Percentiles rank a stretch among this genome's conserved stretches.
phyloP scores from a whole-genome alignment of 805 yeast species.

The Zygotorulaspora sp. region DNA sequence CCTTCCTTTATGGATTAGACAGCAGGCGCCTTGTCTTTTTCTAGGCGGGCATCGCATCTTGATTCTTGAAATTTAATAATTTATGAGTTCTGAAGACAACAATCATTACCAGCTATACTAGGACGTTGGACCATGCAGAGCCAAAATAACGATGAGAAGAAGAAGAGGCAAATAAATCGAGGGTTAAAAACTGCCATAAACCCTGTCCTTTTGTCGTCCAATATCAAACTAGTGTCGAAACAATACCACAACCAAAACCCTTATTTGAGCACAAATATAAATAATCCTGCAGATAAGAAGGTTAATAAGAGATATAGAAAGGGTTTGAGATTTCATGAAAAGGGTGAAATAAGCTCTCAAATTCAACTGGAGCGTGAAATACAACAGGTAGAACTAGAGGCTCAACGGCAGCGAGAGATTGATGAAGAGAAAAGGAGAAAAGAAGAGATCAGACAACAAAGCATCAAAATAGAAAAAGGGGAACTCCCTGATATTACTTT shows the following conservation, averaged over 20 bases:
- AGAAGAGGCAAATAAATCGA: slow-evolving; percentile 4
- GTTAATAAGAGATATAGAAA: slow-evolving; percentile 14
- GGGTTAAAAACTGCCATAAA: slow-evolving; percentile 33
- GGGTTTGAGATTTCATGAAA: slow-evolving; percentile 43
- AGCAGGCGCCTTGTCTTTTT: too few species aligned
- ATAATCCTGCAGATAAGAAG: slow-evolving; percentile 7
- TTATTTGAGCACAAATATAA: slow-evolving; percentile 20
- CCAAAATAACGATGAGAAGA: not conserved
- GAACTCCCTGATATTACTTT: slow-evolving; percentile 44
- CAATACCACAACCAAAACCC: slow-evolving; percentile 29
- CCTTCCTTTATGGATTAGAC: too few species aligned
- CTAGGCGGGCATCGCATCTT: too few species aligned
- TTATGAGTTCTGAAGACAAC: too few species aligned
- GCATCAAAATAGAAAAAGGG: slow-evolving; percentile 38
- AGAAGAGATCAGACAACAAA: slow-evolving; percentile 5
- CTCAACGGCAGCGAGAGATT: slow-evolving; percentile 15
- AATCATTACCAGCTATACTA: too few species aligned
- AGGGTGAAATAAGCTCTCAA: slow-evolving; percentile 43
- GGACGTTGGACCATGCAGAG: too few species aligned
- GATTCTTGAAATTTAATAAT: too few species aligned
- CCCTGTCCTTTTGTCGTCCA: slow-evolving; percentile 28
- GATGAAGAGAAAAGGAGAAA: slow-evolving; percentile 35
- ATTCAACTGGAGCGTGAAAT: slow-evolving; percentile 17
- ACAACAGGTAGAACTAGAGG: slow-evolving; percentile 3
- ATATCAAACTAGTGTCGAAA: slow-evolving; percentile 27